Conservation (phyloP, 257 asterid genomes). For the Agastache rugosa region DNA sequence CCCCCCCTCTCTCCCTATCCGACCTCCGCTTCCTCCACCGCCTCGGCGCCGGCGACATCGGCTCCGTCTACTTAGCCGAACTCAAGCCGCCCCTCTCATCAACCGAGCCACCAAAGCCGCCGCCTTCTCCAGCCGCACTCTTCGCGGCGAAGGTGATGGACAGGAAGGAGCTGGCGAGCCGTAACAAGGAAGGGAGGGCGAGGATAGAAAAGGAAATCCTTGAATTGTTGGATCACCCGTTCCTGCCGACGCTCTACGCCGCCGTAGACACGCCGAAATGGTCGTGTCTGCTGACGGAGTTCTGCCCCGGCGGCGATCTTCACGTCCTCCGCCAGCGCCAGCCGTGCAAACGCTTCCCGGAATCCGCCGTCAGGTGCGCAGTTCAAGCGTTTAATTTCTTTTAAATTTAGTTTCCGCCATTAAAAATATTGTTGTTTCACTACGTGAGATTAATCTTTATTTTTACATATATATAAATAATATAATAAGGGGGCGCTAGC, state of each 20-base stretch:
- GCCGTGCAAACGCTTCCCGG: conserved; percentile 85
- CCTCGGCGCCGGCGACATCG: conserved; percentile 94
- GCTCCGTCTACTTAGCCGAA: conserved; percentile 88
- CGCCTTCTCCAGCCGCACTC: conserved; percentile 39
- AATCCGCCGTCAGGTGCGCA: conserved; percentile 84
- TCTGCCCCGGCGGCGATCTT: conserved; percentile 98
- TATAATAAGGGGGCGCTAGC: conserved; percentile 13
- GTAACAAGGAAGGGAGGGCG: conserved; percentile 91
- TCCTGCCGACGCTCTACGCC: conserved; percentile 83
- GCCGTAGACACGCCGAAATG: conserved; percentile 82
- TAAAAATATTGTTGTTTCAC: not conserved
- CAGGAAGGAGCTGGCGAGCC: conserved; percentile 71
- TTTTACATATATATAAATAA: no score
- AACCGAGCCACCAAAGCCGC: conserved; percentile 29
- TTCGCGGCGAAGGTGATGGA: conserved; percentile 98
- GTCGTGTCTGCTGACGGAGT: conserved; percentile 88
- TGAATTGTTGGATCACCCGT: conserved; percentile 89
- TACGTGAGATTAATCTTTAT: not conserved
- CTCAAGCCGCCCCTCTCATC: conserved; percentile 52
- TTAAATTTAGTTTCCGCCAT: not conserved
- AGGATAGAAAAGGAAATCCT: conserved; percentile 86
- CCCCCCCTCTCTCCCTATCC: conserved; percentile 64
- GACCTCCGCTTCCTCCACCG: conserved; percentile 93
- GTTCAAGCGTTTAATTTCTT: conserved; percentile 11
- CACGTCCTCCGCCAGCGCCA: conserved; percentile 98